phyloP scores from a whole-genome alignment of 192 early-diverging fungal genomes.

The Mycoemilia scoparia region DNA sequence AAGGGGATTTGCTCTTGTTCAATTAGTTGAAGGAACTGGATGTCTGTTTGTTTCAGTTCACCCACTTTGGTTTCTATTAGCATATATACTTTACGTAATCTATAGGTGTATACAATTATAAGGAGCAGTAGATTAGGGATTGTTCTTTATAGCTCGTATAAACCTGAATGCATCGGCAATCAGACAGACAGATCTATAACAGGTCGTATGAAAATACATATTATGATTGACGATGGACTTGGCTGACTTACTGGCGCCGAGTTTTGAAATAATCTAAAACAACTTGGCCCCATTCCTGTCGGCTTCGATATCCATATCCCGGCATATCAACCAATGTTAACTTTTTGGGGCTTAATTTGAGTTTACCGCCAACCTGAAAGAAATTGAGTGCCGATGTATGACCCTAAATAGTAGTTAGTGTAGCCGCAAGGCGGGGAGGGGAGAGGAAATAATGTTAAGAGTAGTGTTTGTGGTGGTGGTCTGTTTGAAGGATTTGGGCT shows the following conservation, averaged over 20 bases:
- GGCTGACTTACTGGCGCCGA: constrained; percentile 16
- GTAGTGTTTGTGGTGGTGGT: no score
- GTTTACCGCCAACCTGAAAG: constrained; percentile 1
- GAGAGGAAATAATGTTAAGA: no score
- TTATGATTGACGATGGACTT: background rate
- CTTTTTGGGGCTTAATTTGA: background rate
- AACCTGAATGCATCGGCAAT: background rate
- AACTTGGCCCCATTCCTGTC: constrained; percentile 27
- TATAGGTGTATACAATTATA: background rate
- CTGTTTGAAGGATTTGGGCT: no score
- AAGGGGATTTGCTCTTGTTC: constrained; percentile 9
- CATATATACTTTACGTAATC: constrained; percentile 23
- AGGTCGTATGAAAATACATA: background rate
- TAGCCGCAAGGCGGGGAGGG: no score
- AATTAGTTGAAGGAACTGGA: constrained; percentile 17
- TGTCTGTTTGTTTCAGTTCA: constrained; percentile 24
- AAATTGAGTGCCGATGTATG: constrained; percentile 24
- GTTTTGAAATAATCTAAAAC: constrained; percentile 19
- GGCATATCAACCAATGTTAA: constrained; percentile 31
- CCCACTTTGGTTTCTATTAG: constrained; percentile 31
- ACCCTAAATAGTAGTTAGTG: no score
- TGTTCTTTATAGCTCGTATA: background rate
- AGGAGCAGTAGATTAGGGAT: background rate
- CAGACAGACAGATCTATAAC: background rate
- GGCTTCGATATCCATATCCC: constrained; percentile 32